Conservation (phyloP, 352 stramenopile species). For the Phytopythium helicoides region DNA sequence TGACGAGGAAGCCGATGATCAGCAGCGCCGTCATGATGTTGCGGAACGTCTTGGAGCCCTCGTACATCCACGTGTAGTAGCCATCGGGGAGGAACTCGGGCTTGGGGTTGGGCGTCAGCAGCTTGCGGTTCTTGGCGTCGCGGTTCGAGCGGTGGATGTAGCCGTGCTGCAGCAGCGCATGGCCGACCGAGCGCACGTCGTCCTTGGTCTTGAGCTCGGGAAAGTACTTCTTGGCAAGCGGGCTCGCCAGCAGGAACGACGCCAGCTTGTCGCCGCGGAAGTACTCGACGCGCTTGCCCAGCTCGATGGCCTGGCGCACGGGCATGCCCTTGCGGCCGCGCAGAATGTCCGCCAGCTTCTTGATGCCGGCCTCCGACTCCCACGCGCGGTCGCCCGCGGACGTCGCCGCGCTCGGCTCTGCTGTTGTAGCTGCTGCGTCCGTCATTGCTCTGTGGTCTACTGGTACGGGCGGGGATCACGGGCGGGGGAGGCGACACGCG, state of each 20-base stretch:
- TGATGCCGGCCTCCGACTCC: slow-evolving; percentile 71
- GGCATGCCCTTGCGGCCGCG: slow-evolving; percentile 86
- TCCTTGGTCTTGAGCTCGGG: slow-evolving; percentile 79
- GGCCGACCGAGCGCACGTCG: slow-evolving; percentile 68
- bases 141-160: slow-evolving; percentile 89
- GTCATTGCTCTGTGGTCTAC: too few relatives aligned
- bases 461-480: background rate
- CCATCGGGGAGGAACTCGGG: slow-evolving; percentile 95
- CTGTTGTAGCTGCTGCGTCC: too few relatives aligned
- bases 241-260: slow-evolving; percentile 75
- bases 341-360: slow-evolving; percentile 83
- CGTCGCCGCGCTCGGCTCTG: background rate
- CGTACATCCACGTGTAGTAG: slow-evolving; percentile 99
- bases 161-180: slow-evolving; percentile 68
- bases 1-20: slow-evolving; percentile 96
- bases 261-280: slow-evolving; percentile 88
- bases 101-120: slow-evolving; percentile 75
- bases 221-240: slow-evolving; percentile 82
- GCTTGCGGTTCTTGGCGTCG: slow-evolving; percentile 83
- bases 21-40: slow-evolving; percentile 97
- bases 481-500: too few relatives aligned
- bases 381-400: slow-evolving; percentile 37
- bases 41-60: slow-evolving; percentile 96
- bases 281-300: slow-evolving; percentile 91
- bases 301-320: slow-evolving; percentile 86